Evolutionary conservation across 176 grass and related monocot genomes (phyloP), one percentile per base, ranked within the genome.

Genomic region (Pontederia crassipes): DNA sequence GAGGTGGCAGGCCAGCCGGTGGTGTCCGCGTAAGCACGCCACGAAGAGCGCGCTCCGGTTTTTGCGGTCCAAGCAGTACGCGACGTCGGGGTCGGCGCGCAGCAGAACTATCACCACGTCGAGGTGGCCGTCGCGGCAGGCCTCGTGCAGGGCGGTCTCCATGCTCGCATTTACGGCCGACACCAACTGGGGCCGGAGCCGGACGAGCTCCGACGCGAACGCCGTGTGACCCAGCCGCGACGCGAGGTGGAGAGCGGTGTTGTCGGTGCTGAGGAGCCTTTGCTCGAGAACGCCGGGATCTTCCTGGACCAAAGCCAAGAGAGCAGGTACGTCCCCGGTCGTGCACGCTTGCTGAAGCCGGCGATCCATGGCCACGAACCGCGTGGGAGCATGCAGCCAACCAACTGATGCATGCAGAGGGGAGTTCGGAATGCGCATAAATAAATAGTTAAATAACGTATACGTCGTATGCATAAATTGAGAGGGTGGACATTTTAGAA

Each of bases 141-240:
- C 89, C 7, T 88, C 28, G 46, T 94, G 89, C 64, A 94, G 65
- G 47, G 89, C 69, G 55, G 89, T 94, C 61, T 94, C 81, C 8
- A 68, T 78, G 28, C 88, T 75, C 3, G 17, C 59, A 54, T 86
- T 86, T 55, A 5, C 58, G 53, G 48, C 62, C 17, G 71, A 18
- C 17, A 91, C 58, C 20, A 83, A 35, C 17, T 61, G 28, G 10
- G 45, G 17, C 13, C 48, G 14, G 28, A 61, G 12, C 1, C 0
- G 16, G 12, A 91, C 57, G 18, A 72, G 48, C 78, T 48, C 54
- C 45, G 11, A 0, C 27, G 77, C 83, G 57, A 88, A 54, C 0
- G 9, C 47, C 12, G 28, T 17, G 65, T 82, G 72, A 12, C 79
- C 81, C 35, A 69, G 57, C 13, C 49, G 6, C 5, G 84, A 78